Base-by-base conservation (phyloP, 2,329 filamentous ascomycete genomes). In the Aaosphaeria pasadenensis region DNA sequence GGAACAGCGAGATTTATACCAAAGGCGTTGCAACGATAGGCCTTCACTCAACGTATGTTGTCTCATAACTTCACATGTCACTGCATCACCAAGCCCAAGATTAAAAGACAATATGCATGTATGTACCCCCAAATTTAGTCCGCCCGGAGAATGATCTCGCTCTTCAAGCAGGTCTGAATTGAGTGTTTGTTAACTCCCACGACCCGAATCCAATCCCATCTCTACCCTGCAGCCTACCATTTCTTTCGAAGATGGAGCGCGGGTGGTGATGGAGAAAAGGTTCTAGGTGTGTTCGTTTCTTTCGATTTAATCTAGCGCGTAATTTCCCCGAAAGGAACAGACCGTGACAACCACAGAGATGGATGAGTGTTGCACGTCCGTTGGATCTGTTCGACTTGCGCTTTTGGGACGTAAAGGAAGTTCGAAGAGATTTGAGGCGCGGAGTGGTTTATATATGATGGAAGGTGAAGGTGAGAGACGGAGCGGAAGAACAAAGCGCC, bases 121-220 rank as follows among this genome's bases (percentile, higher is more conserved):
- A 54, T 68, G 58, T 68, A 51, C 59, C 52, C 53, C 57, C 58
- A 64, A 59, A 55, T 57, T 65, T 69, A 69, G 65, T 66, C 66
- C 50, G 48, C 64, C 51, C 46, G 53, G 59, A 58, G 62, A 69
- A 66, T 38, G 58, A 32, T 63, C 62, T 63, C 59, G 47, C 62
- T 57, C 63, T 45, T 57, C 60, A 53, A 45, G 62, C 55, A 56
- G 66, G 53, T 69, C 66, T 69, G 66, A 62, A 61, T 60, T 52
- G 54, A 49, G 54, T 58, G 51, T 54, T 55, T 43, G 46, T 46
- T 35, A 33, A 33, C 47, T 44, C 43, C 53, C 43, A 53, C 50
- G 59, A 11, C 33, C 33, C 33, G 33, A 36, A 36, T 36, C 33
- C 33, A 36, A 36, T 36, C 33, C 33, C 33, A 36, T 36, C 33